These are phyloP conservation scores for Nicotiana noctiflora DNA, from an alignment of 257 asterid species.

Conservation along the genomic window DNA sequence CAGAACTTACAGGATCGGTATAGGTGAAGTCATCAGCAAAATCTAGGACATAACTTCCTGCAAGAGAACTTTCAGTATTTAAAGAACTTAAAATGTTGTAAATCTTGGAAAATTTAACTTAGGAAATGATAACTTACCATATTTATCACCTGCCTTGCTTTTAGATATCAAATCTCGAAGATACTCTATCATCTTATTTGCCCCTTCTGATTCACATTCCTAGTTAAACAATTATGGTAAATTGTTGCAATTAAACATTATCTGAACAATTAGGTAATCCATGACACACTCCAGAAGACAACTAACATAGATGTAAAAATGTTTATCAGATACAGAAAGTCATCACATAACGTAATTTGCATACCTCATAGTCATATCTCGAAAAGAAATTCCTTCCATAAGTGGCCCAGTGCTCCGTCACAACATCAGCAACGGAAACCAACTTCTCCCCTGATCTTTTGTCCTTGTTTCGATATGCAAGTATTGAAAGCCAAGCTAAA, in stretches of 20 bases:
- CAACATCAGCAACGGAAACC: slow-evolving; percentile 87
- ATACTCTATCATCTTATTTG: slow-evolving; percentile 66
- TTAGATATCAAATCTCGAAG: slow-evolving; percentile 62
- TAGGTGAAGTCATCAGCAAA: slow-evolving; percentile 94
- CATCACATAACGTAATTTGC: slow-evolving; percentile 17
- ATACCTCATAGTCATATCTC: slow-evolving; percentile 93
- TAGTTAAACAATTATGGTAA: slow-evolving; percentile 19
- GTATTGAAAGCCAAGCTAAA: slow-evolving; percentile 94
- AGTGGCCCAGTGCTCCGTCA: slow-evolving; percentile 83
- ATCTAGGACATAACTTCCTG: slow-evolving; percentile 71
- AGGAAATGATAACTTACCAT: slow-evolving; percentile 37
- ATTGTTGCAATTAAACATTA: slow-evolving; percentile 8
- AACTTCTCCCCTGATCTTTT: slow-evolving; percentile 69
- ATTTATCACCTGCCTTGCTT: slow-evolving; percentile 67
- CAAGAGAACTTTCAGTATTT: slow-evolving; percentile 13
- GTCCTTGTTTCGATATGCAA: slow-evolving; percentile 77
- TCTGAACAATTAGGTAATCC: neutral
- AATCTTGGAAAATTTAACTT: neutral
- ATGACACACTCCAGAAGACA: neutral
- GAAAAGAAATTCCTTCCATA: slow-evolving; percentile 94
- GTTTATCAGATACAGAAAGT: slow-evolving; percentile 4
- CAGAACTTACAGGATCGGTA: slow-evolving; percentile 78
- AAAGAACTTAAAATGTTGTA: slow-evolving; percentile 10
- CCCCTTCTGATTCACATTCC: slow-evolving; percentile 95
- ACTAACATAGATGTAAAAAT: neutral